Percentiles rank a stretch among this genome's conserved stretches.
These are phyloP conservation scores for Macrophomina phaseolina DNA, from an alignment of 2,329 filamentous ascomycete species.

Conservation along the genomic window DNA sequence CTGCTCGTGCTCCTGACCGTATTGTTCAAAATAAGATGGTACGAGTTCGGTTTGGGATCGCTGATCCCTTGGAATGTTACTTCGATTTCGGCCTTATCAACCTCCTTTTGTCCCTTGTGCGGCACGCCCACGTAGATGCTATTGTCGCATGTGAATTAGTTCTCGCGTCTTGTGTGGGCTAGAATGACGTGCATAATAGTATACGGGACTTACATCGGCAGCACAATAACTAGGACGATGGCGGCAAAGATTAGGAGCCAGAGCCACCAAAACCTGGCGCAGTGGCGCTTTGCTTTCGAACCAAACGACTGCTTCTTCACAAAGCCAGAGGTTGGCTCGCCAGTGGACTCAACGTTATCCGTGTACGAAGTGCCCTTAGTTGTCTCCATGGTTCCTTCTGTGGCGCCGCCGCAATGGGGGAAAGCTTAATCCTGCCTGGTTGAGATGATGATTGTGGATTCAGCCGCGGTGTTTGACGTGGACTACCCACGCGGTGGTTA, in stretches of 20 bases:
- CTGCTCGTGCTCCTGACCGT: constrained; percentile 55
- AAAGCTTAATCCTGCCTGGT: not conserved
- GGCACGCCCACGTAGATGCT: constrained; percentile 66
- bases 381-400: not conserved
- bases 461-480: not conserved
- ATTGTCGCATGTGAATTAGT: constrained; percentile 6
- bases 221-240: constrained; percentile 61
- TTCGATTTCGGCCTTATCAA: constrained; percentile 58
- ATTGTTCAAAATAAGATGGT: constrained; percentile 57
- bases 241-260: constrained; percentile 59
- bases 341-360: constrained; percentile 3
- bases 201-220: constrained; percentile 62
- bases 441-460: not conserved
- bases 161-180: not conserved
- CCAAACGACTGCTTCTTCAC: constrained; percentile 24
- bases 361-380: not conserved
- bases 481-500: not conserved
- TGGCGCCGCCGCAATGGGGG: not conserved
- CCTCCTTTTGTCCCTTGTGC: constrained; percentile 60
- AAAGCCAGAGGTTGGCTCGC: constrained; percentile 7
- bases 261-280: constrained; percentile 63
- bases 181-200: not conserved
- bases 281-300: constrained; percentile 33
- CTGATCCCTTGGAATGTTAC: constrained; percentile 59
- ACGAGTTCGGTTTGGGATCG: constrained; percentile 54